phyloP scores from a whole-genome alignment of 2,329 filamentous ascomycete genomes.

The Colletotrichum simmondsii region DNA sequence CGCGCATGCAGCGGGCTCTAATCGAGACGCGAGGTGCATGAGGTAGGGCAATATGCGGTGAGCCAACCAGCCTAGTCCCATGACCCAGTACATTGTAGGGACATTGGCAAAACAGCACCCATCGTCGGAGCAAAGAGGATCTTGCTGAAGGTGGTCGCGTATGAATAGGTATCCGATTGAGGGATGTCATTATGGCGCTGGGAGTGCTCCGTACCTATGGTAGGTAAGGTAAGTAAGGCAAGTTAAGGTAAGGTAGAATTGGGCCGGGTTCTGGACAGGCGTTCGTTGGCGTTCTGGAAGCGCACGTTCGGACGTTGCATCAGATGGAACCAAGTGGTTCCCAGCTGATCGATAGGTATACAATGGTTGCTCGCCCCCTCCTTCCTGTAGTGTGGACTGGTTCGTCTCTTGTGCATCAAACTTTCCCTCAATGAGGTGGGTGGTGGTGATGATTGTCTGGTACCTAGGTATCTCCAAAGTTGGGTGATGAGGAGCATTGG shows the following conservation, averaged over 20 bases:
- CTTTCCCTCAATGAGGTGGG: background rate
- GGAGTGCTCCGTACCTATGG: too few species aligned
- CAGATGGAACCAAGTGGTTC: background rate
- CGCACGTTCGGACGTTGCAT: constrained; percentile 4
- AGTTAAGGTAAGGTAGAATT: background rate
- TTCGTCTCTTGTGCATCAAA: background rate
- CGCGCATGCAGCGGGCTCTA: constrained; percentile 6
- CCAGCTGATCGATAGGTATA: background rate
- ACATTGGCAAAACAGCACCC: background rate
- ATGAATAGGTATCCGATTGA: background rate
- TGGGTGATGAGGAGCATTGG: background rate
- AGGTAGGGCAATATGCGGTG: constrained; percentile 18
- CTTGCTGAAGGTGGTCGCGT: background rate
- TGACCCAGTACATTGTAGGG: background rate
- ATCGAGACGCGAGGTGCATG: constrained; percentile 6
- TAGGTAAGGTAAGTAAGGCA: background rate
- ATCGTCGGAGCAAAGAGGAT: background rate
- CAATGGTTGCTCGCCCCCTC: background rate
- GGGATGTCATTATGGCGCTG: background rate
- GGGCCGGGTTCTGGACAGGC: background rate
- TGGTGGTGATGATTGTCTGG: background rate
- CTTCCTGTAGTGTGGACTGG: background rate
- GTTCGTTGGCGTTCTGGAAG: background rate
- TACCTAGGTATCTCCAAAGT: background rate
- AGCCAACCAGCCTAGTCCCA: background rate